A percentile compares a stretch with the other conserved stretches of the same genome.
Conservation (phyloP, 495 filamentous ascomycete species). For the Hyaloscypha variabilis region DNA sequence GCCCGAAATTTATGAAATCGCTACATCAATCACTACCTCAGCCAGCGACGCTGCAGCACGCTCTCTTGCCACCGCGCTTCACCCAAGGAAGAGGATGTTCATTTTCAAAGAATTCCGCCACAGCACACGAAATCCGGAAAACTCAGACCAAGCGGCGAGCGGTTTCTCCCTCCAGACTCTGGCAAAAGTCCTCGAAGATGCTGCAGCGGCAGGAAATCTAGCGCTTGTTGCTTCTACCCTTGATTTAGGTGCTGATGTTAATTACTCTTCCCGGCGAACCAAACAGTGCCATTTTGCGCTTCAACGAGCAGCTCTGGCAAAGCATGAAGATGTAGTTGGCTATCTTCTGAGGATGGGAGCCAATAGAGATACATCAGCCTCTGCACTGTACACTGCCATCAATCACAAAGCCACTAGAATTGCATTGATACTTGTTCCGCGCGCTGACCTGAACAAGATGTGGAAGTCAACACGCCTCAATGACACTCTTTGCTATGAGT, state of each 20-base stretch:
- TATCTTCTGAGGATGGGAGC: constrained; percentile 7
- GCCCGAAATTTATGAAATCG: constrained; percentile 2
- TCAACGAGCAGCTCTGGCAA: not conserved
- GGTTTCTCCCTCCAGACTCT: not conserved
- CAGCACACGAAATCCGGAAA: not conserved
- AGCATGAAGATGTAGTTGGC: constrained; percentile 5
- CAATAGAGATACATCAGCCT: not conserved
- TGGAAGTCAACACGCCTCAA: not conserved
- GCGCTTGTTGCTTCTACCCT: constrained; percentile 4
- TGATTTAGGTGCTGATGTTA: constrained; percentile 4
- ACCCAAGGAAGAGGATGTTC: not conserved
- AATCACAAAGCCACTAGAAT: not conserved
- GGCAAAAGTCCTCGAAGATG: constrained; percentile 1
- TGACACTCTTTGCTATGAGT: not conserved
- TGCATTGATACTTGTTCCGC: constrained; percentile 8
- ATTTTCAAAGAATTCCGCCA: not conserved
- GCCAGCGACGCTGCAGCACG: not conserved
- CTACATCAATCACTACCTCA: not conserved
- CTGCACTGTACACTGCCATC: not conserved
- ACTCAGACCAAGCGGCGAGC: not conserved
- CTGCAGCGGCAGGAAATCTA: not conserved
- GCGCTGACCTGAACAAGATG: constrained; percentile 5
- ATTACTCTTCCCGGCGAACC: not conserved
- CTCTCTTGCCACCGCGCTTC: not conserved
- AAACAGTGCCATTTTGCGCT: not conserved